Evolutionary conservation across 345 rosid species (phyloP), one percentile per base, ranked within the genome.

Genomic region (Euphorbia lathyris): DNA sequence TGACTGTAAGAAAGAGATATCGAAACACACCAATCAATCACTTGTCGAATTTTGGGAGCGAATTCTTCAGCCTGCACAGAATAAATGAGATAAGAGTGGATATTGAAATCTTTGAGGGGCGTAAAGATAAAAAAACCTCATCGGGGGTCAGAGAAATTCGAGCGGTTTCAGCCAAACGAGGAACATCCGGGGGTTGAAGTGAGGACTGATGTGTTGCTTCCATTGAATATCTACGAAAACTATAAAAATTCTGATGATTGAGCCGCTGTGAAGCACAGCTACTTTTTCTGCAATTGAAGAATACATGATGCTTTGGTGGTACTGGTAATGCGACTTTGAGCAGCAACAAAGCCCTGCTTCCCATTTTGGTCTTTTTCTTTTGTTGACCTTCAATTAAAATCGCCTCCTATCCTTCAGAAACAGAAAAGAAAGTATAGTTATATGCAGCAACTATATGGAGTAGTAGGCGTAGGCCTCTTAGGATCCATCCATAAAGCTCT

Each of bases 161-260:
- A 74, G 98, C 93, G 52, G 87, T 90, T 75, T 89, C 80, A 7
- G 98, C 96, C 69, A 90, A 78, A 68, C 82, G 86, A 38, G 85
- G 69, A 10, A 90, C 72, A 63, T 90, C 97, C 3, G 92, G 93
- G 8, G 90, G 86, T 72, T 79, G 78, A 78, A 88, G 88, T 74
- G 74, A 80, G 23, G 89, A 80, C 22, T 58, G 69, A 55, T 68
- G 59, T 19, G 73, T 45, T 29, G 80, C 66, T 25, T 83, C 65
- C 2, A 76, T 66, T 36, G 96, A 85, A 76, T 58, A 82, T 61
- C 72, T 52, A 20, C 77, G 76, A 71, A 62, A 63, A 63, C 69
- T 69, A 55, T 22, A 25, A 2, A 50, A 55, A 45, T 68, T 69
- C 66, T 7, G 73, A 48, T 34, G 69, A 38, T n/a, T 62, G 45